Evolutionary conservation across 2,329 filamentous ascomycete species (phyloP), one percentile per base, ranked within the genome.

Genomic region (Septoria linicola): DNA sequence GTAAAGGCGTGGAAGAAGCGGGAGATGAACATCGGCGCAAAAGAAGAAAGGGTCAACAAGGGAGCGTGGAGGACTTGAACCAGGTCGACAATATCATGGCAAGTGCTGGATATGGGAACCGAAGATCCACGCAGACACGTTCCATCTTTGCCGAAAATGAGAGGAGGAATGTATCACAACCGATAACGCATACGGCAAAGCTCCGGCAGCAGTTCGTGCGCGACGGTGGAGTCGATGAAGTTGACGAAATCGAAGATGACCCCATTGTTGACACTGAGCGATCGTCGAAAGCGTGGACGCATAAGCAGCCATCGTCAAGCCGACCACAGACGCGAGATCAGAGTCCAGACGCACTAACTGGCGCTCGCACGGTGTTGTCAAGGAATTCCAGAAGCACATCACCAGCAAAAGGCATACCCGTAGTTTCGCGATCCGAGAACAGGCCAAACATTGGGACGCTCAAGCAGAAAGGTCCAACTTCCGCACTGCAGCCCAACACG

Each of bases 341-440:
- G 8, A 56, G 54, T 19, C 32, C 43, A 23, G 54, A 56, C 14
- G 46, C 25, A n/a, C 45, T 56, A 11, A 20, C 41, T 13, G 50
- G 50, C 1, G 50, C 11, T 8, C 37, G 20, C 1, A 56, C 54
- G 21, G 20, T 56, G 1, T 36, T 10, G 20, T 27, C 40, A 13
- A 36, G 34, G 20, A 25, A 16, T 6, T 37, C 30, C 32, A 27
- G 41, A n/a, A 50, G 34, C 13, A 32, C 30, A 3, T 45, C 41
- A 3, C 46, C 51, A 2, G 16, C 34, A 23, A 48, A 52, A 35
- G 17, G 23, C 10, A 27, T 27, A 5, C 23, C 23, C 23, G 23
- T 31, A 16, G n/a, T 32, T 21, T 30, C 34, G 8, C 45, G 31
- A 41, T 14, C 35, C 27, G 14, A n/a, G 23, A 5, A 27, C 23